Evolutionary conservation across 306 rosid genomes (phyloP).

Genomic region (Astragalus glycyphyllos): DNA sequence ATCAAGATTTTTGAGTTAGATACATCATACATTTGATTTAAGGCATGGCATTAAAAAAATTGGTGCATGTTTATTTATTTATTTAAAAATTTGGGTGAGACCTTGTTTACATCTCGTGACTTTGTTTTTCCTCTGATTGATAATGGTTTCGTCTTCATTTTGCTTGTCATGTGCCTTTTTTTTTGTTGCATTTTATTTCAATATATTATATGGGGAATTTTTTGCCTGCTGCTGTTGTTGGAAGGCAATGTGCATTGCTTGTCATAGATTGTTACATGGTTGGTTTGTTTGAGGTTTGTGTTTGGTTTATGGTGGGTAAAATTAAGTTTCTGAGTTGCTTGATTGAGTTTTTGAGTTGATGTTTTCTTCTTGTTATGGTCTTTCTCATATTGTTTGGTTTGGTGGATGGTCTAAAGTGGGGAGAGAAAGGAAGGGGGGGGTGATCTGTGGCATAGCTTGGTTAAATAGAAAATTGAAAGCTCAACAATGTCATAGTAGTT

Average conservation of each 20-base stretch:
- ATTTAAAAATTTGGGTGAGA: conserved; percentile 30
- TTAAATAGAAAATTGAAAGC: conserved; percentile 20
- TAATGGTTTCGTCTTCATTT: conserved; percentile 48
- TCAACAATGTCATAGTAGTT: conserved; percentile 26
- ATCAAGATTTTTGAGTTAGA: conserved; percentile 38
- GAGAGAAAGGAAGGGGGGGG: conserved; percentile 17
- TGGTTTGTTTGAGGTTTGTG: conserved; percentile 36
- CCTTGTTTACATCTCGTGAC: conserved; percentile 42
- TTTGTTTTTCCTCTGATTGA: conserved; percentile 48
- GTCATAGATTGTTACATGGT: conserved; percentile 25
- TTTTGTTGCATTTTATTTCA: conserved; percentile 46
- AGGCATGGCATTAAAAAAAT: conserved; percentile 50
- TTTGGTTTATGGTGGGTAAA: conserved; percentile 34
- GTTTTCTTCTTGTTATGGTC: not conserved
- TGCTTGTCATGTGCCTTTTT: conserved; percentile 32
- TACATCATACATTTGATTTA: conserved; percentile 42
- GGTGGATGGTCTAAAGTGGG: conserved; percentile 25
- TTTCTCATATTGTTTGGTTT: conserved; percentile 18
- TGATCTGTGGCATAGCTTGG: conserved; percentile 28
- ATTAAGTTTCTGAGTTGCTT: conserved; percentile 36
- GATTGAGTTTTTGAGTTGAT: conserved; percentile 36
- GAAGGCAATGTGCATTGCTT: conserved; percentile 38
- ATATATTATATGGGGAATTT: conserved; percentile 3
- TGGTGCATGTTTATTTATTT: conserved; percentile 37
- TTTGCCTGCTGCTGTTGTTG: not conserved